Evolutionary conservation across 139 green algal species (phyloP).

Genomic region (Haematococcus lacustris): DNA sequence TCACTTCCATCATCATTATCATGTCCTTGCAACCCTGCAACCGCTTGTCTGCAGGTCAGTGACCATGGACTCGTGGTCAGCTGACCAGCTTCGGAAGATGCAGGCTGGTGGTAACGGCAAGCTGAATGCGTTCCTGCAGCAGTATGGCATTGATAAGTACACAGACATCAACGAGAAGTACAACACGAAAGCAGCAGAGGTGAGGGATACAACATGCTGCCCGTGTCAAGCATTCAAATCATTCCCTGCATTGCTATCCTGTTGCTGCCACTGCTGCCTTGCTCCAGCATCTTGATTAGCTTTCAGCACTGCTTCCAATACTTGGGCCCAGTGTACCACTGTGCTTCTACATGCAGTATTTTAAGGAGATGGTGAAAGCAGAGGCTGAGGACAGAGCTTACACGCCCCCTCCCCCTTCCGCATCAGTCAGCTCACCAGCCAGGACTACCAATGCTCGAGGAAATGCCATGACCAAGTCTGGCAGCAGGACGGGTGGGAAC

Average conservation of each 20-base stretch:
- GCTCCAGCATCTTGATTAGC: neutral
- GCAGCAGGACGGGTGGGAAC: constrained; percentile 6
- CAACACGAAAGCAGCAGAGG: constrained; percentile 51
- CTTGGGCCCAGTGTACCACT: too few species aligned
- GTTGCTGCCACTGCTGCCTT: neutral
- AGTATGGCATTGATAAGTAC: constrained; percentile 87
- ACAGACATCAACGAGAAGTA: constrained; percentile 93
- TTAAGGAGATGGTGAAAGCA: constrained; percentile 77
- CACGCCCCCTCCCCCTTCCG: constrained; percentile 49
- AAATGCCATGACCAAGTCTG: neutral
- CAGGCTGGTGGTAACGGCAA: constrained; percentile 81
- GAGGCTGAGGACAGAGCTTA: constrained; percentile 74
- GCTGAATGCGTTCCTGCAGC: constrained; percentile 82
- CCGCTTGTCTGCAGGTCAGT: constrained; percentile 67
- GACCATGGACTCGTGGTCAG: constrained; percentile 93
- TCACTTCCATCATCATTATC: neutral
- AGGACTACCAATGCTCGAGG: neutral
- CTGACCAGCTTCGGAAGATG: constrained; percentile 92
- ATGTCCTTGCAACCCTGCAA: neutral
- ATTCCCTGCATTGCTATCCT: neutral
- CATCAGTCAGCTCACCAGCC: constrained; percentile 8
- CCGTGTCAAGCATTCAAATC: neutral
- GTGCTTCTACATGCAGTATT: too few species aligned
- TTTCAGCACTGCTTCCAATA: too few species aligned
- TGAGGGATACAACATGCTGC: neutral